Evolutionary conservation across 2,329 filamentous ascomycete genomes (phyloP), one percentile per base, ranked within the genome.

Genomic region (Penicillium brevicompactum): DNA sequence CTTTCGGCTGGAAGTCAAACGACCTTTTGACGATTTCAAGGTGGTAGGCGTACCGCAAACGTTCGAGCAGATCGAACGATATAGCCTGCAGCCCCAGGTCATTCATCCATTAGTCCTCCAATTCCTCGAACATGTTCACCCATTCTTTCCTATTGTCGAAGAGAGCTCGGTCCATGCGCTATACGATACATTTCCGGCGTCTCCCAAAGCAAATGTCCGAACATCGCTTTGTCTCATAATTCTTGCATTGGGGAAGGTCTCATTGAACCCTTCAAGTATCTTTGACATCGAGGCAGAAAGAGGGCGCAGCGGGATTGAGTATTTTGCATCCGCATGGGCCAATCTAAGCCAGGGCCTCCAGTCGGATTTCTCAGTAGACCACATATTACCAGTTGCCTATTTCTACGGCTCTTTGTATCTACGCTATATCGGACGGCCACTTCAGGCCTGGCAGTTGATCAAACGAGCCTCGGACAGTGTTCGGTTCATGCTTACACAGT

Each of bases 371-470:
- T 47, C 49, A 22, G 44, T 42, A 14, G 56, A 59, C 8, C 38
- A 53, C n/a, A 42, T 41, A 5, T 46, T 57, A 4, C 60, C 60
- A 13, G 18, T 62, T 34, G 45, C 58, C 24, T 59, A 59, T 18
- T 56, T 59, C 46, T 62, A 53, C 22, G 58, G 48, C n/a, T 62
- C 60, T 32, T 31, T 62, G n/a, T 62, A 62, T 47, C 52, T 62
- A 14, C 60, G 60, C 6, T 52, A 59, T 41, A 53, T 53, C 38
- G 49, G 58, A 24, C 40, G 60, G 13, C 58, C 60, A 14, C 55
- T 62, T 2, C 58, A 59, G 21, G 58, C 60, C 8, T 62, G 58
- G 56, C 45, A 40, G 18, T 41, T 52, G 40, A 56, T 61, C n/a
- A 51, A 51, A 14, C 44, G 48, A 1, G 60, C 60, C 14, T 61